Conservation (phyloP, 1,284 basidiomycete genomes). For the Cystobasidiaceae sp. region DNA sequence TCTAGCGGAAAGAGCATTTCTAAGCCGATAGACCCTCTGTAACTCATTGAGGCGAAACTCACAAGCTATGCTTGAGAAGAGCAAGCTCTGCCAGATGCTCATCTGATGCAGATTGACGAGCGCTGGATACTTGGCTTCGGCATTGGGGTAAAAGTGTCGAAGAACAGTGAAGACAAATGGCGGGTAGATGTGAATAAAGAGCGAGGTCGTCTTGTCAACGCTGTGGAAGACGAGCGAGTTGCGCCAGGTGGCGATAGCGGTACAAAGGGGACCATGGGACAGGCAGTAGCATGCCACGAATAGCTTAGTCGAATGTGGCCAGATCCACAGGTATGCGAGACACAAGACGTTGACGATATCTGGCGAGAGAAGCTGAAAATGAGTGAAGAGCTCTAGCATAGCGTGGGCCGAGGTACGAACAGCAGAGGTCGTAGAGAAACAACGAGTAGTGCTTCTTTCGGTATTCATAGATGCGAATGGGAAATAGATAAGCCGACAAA, state of each 20-base stretch:
- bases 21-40: neutral
- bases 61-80: constrained; percentile 38
- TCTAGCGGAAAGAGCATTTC: constrained; percentile 23
- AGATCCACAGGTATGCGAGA: constrained; percentile 43
- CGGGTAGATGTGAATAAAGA: constrained; percentile 44
- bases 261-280: constrained; percentile 40
- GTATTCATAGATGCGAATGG: constrained; percentile 42
- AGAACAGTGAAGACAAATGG: constrained; percentile 36
- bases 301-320: constrained; percentile 39
- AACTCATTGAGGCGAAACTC: neutral
- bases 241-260: constrained; percentile 43
- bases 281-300: constrained; percentile 44
- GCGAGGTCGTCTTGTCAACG: constrained; percentile 44
- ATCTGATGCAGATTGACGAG: constrained; percentile 30
- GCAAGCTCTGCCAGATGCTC: constrained; percentile 34
- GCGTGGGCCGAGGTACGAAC: neutral
- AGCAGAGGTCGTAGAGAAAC: constrained; percentile 43
- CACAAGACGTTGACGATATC: constrained; percentile 42
- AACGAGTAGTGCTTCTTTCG: constrained; percentile 42
- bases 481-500: constrained; percentile 40
- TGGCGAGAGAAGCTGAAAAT: neutral
- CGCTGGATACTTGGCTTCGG: constrained; percentile 38
- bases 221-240: constrained; percentile 46
- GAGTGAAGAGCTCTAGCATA: neutral
- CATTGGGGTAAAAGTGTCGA: constrained; percentile 38